phyloP scores from a whole-genome alignment of 1,139 yeast species.

The Suhomyces chickasaworum region DNA sequence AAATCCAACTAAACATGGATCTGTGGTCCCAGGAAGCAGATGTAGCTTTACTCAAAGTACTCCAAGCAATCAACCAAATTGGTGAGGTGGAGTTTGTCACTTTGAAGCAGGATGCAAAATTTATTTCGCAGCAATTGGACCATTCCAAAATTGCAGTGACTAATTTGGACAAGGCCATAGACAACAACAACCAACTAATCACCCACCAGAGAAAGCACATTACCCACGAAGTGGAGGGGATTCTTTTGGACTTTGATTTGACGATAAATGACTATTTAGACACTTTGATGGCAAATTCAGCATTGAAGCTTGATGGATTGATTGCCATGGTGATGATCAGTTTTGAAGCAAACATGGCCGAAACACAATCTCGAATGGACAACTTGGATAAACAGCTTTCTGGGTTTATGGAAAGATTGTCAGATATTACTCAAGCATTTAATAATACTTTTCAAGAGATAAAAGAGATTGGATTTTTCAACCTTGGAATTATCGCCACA shows the following conservation, averaged over 20 bases:
- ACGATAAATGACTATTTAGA: constrained; percentile 14
- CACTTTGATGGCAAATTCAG: constrained; percentile 15
- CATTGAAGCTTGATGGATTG: constrained; percentile 12
- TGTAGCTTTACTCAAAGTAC: neutral
- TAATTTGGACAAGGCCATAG: neutral
- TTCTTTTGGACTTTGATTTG: constrained; percentile 15
- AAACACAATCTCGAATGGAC: constrained; percentile 1
- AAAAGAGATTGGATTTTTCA: neutral
- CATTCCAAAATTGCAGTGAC: neutral
- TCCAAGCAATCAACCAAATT: neutral
- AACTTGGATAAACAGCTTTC: neutral
- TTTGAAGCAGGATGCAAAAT: neutral
- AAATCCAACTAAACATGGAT: neutral
- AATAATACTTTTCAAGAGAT: neutral
- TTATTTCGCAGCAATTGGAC: constrained; percentile 1
- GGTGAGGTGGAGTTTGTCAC: constrained; percentile 3
- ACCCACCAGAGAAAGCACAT: constrained; percentile 1
- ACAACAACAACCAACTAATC: constrained; percentile 1
- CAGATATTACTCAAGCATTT: neutral
- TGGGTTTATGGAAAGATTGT: neutral
- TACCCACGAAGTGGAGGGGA: constrained; percentile 17
- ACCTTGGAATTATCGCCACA: neutral
- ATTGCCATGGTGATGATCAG: constrained; percentile 1
- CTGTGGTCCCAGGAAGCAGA: neutral
- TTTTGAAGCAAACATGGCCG: constrained; percentile 4